Conservation (phyloP, 1,139 yeast genomes). For the Geotrichum phurueaensis region DNA sequence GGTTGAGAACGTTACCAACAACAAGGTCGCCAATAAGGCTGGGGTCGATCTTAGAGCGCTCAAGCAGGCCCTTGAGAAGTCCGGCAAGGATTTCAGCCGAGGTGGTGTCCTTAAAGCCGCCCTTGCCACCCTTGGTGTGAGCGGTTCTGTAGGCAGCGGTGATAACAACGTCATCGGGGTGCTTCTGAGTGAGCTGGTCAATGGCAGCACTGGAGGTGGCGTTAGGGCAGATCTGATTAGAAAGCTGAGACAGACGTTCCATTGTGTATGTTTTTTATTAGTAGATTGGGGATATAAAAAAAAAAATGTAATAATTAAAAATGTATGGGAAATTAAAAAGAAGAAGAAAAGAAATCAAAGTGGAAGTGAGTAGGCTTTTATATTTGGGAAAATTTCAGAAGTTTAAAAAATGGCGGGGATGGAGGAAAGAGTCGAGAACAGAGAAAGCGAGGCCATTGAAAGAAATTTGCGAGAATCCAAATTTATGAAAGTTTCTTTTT, state of each 20-base stretch:
- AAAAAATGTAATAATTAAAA: neutral
- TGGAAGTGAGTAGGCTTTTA: neutral
- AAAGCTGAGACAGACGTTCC: constrained; percentile 34
- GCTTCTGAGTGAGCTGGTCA: constrained; percentile 46
- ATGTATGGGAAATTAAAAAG: neutral
- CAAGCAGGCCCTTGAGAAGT: constrained; percentile 57
- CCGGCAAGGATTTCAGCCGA: constrained; percentile 67
- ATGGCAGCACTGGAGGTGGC: constrained; percentile 28
- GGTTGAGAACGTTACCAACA: constrained; percentile 82
- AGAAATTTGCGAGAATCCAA: neutral
- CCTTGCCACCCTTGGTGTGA: constrained; percentile 78
- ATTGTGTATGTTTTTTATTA: constrained; percentile 20
- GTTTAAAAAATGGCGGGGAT: neutral
- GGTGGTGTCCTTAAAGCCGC: constrained; percentile 68
- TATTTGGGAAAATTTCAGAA: neutral
- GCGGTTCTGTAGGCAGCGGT: constrained; percentile 89
- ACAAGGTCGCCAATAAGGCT: constrained; percentile 71
- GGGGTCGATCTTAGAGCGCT: constrained; percentile 56
- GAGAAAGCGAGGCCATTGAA: neutral
- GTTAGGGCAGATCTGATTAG: constrained; percentile 32
- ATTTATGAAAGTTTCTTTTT: no score
- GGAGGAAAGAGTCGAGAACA: neutral
- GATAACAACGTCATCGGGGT: constrained; percentile 81
- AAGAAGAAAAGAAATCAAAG: neutral
- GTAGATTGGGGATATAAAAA: neutral